Percentiles rank a stretch among this genome's conserved stretches.
phyloP scores from a whole-genome alignment of 495 filamentous ascomycete species.

The Terfezia claveryi region DNA sequence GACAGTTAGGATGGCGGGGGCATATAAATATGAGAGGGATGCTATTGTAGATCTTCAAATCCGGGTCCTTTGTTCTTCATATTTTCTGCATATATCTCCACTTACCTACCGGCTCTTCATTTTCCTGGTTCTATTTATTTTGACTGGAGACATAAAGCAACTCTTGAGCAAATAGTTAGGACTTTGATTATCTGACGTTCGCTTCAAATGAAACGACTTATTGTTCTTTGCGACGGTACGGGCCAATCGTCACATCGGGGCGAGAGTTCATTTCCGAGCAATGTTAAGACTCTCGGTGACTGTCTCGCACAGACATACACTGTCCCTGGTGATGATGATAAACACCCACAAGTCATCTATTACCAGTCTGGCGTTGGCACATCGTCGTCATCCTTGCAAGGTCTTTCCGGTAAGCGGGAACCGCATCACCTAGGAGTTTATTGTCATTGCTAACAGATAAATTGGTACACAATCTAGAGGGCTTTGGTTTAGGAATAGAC shows the following conservation, averaged over 20 bases:
- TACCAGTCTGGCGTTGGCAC: conserved; percentile 32
- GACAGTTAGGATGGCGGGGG: no score
- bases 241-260: conserved; percentile 22
- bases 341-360: conserved; percentile 24
- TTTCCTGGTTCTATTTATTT: no score
- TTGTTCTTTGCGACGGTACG: conserved; percentile 29
- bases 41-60: no score
- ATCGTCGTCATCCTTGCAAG: conserved; percentile 6
- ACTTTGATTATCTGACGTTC: no score
- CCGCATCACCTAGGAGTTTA: conserved; percentile 4
- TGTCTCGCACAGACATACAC: conserved; percentile 7
- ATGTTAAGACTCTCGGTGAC: conserved; percentile 24
- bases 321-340: conserved; percentile 9
- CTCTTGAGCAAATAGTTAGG: no score
- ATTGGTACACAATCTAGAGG: not conserved
- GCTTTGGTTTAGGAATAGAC: conserved; percentile 1
- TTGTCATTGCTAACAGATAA: not conserved
- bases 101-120: no score
- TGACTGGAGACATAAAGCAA: no score
- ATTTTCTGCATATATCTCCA: no score
- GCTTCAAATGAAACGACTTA: conserved; percentile 18
- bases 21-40: no score
- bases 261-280: conserved; percentile 22
- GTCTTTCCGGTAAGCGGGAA: conserved; percentile 23
- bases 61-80: no score